Base-by-base conservation (phyloP, 1,139 yeast species). In the Yarrowia galli region DNA sequence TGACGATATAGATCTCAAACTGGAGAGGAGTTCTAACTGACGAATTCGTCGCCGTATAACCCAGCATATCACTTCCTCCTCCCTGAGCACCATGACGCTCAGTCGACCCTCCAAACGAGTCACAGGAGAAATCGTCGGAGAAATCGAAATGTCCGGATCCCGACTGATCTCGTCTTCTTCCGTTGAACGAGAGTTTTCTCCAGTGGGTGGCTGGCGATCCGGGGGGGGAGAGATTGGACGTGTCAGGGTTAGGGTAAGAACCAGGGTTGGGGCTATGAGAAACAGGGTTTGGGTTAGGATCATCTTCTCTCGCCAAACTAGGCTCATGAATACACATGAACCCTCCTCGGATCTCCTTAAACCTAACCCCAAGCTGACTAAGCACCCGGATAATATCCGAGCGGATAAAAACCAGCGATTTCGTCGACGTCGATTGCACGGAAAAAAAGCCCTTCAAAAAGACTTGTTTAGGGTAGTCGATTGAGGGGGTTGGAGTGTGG, bases 401-500 rank as follows among this genome's bases (percentile, higher is more conserved):
- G 69, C 98, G 87, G 69, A 95, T 93, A 70, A 91, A 91, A 12
- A 96, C 95, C 69, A 95, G 82, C 25, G 97, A 93, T 74, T 92
- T 92, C 6, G 97, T 91, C 1, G 98, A 92, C 0, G 99, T 95
- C 0, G 97, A 91, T 79, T 92, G 98, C 58, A 93, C 98, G 71
- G 96, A 89, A 80, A 95, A 95, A 75, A 95, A 92, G 0, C 98
- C 98, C 77, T 93, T 92, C 77, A 95, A 84, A 80, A 92, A 92
- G 71, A 93, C 85, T 2, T 97, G 93, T 79, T 90, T 90, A 71
- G 97, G 97, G 75, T 88, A 91, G 75, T 92, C 97, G 76, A 93
- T 92, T 0, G 97, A 92, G 35, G 96, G 97, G 98, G 93, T 92
- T 18, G 90, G 81, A 66, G 90, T 61, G 25, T 60, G 67, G 42